Evolutionary conservation across 257 asterid species (phyloP).

Genomic region (Nicotiana obtusifolia): DNA sequence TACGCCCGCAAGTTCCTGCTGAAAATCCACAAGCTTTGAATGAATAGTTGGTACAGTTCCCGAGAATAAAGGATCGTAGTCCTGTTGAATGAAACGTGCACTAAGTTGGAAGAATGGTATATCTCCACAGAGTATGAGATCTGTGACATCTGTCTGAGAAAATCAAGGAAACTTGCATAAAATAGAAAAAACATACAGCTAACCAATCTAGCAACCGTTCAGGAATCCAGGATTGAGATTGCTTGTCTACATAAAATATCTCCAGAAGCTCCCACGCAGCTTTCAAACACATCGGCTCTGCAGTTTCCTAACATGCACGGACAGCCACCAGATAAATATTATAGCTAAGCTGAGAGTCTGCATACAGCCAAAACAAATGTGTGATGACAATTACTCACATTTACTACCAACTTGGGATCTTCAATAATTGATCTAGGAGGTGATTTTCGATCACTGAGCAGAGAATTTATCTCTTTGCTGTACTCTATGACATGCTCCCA

Average conservation of each 20-base stretch:
- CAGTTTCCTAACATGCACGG: conserved; percentile 41
- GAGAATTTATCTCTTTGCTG: conserved; percentile 69
- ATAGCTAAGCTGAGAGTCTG: not conserved
- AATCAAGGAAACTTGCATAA: not conserved
- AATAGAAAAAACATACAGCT: conserved; percentile 50
- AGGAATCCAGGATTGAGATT: conserved; percentile 77
- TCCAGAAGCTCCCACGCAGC: conserved; percentile 99
- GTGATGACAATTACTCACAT: conserved; percentile 35
- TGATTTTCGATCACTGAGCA: conserved; percentile 54
- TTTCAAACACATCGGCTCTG: conserved; percentile 64
- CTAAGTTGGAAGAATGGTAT: not conserved
- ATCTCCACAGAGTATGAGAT: conserved; percentile 7
- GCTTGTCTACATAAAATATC: conserved; percentile 80
- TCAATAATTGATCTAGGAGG: conserved; percentile 50
- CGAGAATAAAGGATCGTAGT: conserved; percentile 67
- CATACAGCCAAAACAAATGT: conserved; percentile 7
- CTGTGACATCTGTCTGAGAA: conserved; percentile 9
- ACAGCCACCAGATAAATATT: conserved; percentile 11
- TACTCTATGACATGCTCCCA: conserved; percentile 81
- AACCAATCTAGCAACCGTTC: conserved; percentile 90
- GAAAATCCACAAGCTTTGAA: conserved; percentile 71
- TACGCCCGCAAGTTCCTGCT: conserved; percentile 50
- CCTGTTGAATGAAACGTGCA: conserved; percentile 40
- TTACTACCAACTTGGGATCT: conserved; percentile 57
- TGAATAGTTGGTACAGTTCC: conserved; percentile 66